These are phyloP conservation scores for Fonsecaea monophora DNA, from an alignment of 2,329 filamentous ascomycete species.

Conservation along the genomic window DNA sequence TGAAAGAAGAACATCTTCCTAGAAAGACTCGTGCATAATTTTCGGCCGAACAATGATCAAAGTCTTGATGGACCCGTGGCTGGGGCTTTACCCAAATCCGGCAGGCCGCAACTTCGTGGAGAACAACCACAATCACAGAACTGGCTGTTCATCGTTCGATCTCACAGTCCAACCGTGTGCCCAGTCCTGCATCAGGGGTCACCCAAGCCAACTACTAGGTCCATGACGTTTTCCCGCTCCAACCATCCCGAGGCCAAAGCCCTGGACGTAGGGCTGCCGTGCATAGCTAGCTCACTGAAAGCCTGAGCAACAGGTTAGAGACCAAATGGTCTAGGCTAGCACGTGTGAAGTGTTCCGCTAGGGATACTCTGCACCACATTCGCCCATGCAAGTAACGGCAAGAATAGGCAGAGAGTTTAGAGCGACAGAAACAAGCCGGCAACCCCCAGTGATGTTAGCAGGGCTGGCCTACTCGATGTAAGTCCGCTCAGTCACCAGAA, in stretches of 20 bases:
- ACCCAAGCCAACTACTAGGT: neutral
- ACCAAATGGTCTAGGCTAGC: neutral
- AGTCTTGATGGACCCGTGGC: neutral
- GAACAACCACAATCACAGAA: neutral
- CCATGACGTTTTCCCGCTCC: neutral
- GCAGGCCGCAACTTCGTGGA: neutral
- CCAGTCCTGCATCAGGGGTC: neutral
- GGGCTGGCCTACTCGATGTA: neutral
- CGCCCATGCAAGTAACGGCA: neutral
- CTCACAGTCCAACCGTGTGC: neutral
- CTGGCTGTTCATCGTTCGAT: neutral
- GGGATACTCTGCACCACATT: conserved; percentile 5
- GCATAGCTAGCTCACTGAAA: neutral
- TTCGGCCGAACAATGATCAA: neutral
- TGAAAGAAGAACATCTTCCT: neutral
- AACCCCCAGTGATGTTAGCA: neutral
- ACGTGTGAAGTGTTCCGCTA: neutral
- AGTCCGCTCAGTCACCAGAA: conserved; percentile 2
- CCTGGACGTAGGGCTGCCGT: neutral
- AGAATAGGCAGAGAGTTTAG: conserved; percentile 2
- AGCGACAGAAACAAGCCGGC: neutral
- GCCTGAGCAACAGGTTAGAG: neutral
- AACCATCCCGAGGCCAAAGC: neutral
- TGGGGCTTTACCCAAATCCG: neutral
- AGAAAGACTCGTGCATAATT: neutral